Percentiles rank a stretch among this genome's conserved stretches.
These are phyloP conservation scores for Plasmodium yoelii DNA, from an alignment of 169 alveolate species.

Conservation along the genomic window DNA sequence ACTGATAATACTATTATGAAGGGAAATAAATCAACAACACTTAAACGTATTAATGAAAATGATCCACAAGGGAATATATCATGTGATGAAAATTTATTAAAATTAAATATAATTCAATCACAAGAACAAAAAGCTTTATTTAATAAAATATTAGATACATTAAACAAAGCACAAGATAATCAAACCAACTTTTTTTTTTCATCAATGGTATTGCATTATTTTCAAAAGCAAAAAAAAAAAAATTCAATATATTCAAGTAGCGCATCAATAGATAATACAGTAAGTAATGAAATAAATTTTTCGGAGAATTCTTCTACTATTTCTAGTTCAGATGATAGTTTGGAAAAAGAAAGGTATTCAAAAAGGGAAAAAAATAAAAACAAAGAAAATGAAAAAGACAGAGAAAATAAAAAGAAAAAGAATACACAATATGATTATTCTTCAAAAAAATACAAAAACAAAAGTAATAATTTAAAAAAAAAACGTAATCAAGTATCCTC, in stretches of 20 bases:
- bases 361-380: background rate
- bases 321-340: background rate
- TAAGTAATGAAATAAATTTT: conserved; percentile 8
- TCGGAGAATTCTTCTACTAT: background rate
- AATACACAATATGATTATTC: background rate
- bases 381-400: conserved; percentile 19
- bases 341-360: background rate
- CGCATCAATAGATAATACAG: conserved; percentile 1
- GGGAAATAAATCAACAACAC: conserved; percentile 36
- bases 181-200: conserved; percentile 52
- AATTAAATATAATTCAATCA: conserved; percentile 55
- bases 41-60: conserved; percentile 16
- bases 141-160: conserved; percentile 67
- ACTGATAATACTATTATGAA: background rate
- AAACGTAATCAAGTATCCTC: background rate
- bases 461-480: background rate
- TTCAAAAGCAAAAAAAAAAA: conserved; percentile 5
- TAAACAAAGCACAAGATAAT: conserved; percentile 40
- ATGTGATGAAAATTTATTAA: conserved; percentile 45
- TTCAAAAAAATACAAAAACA: background rate
- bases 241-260: background rate
- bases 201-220: conserved; percentile 41
- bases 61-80: background rate
- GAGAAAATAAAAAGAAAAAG: conserved; percentile 37
- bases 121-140: conserved; percentile 72